These are phyloP conservation scores for Penicillium crystallinum DNA, from an alignment of 495 filamentous ascomycete species.

Conservation along the genomic window DNA sequence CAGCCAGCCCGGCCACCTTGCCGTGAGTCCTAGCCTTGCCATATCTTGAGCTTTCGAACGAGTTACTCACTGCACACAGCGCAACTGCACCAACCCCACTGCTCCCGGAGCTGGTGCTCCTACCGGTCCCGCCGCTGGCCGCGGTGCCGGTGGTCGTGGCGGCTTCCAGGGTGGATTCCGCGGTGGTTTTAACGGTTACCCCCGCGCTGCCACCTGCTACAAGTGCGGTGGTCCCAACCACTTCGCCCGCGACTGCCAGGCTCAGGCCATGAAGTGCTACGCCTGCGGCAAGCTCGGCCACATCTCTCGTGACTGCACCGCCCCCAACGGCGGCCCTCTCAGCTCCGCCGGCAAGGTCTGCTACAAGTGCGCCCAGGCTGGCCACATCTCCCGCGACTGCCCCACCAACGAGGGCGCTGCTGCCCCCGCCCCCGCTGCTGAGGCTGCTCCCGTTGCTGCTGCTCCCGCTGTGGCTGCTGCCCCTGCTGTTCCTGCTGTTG, in stretches of 20 bases:
- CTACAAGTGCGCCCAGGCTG: constrained; percentile 93
- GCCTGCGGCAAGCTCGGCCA: constrained; percentile 98
- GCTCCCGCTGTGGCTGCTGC: constrained; percentile 30
- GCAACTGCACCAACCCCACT: constrained; percentile 73
- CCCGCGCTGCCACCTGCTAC: constrained; percentile 92
- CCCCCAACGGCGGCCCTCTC: constrained; percentile 92
- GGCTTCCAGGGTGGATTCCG: constrained; percentile 61
- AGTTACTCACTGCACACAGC: constrained; percentile 41
- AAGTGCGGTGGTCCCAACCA: constrained; percentile 99
- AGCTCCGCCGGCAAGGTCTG: constrained; percentile 97
- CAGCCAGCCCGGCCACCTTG: constrained; percentile 85
- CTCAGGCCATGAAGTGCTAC: constrained; percentile 99
- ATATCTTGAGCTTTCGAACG: not conserved
- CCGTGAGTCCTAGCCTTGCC: constrained; percentile 40
- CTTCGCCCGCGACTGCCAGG: constrained; percentile 97
- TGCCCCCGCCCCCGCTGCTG: constrained; percentile 10
- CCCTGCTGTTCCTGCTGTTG: constrained; percentile 32
- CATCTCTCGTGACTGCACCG: constrained; percentile 95
- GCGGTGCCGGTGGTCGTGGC: constrained; percentile 48
- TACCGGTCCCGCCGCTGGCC: constrained; percentile 59
- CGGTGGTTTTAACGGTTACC: constrained; percentile 60
- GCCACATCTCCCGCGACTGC: constrained; percentile 96
- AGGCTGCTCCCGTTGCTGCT: constrained; percentile 26
- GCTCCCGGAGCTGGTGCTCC: constrained; percentile 43
- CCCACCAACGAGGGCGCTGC: constrained; percentile 54